Evolutionary conservation across 441 rosid species (phyloP).

Genomic region (Omphalea diandra): DNA sequence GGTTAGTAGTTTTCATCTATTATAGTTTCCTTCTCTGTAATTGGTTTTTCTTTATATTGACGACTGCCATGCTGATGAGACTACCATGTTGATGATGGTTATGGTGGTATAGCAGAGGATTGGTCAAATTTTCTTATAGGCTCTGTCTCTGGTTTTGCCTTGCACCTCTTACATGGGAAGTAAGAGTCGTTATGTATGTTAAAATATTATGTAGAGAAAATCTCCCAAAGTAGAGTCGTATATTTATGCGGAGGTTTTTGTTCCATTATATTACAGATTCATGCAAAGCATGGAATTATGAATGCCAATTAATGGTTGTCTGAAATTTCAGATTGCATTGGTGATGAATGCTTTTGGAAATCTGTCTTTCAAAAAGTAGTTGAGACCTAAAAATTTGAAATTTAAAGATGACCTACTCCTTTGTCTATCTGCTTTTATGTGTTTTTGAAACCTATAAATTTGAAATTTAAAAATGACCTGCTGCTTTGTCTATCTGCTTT

Average conservation of each 20-base stretch:
- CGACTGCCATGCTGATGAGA: no score
- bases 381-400: neutral
- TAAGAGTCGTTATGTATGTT: neutral
- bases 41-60: no score
- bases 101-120: neutral
- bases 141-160: neutral
- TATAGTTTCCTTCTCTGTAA: neutral
- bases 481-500: neutral
- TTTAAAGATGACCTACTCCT: neutral
- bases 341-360: neutral
- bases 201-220: neutral
- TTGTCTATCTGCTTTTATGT: neutral
- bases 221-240: neutral
- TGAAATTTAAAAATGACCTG: neutral
- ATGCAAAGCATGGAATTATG: neutral
- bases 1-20: slow-evolving; percentile 43
- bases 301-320: neutral
- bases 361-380: neutral
- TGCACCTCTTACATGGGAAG: neutral
- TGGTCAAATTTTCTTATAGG: neutral
- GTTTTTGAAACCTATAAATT: neutral
- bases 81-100: neutral
- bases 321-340: neutral
- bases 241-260: neutral
- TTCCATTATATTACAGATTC: neutral